Conservation (phyloP, 208 protist species). For the Wallacemonas sp. region DNA sequence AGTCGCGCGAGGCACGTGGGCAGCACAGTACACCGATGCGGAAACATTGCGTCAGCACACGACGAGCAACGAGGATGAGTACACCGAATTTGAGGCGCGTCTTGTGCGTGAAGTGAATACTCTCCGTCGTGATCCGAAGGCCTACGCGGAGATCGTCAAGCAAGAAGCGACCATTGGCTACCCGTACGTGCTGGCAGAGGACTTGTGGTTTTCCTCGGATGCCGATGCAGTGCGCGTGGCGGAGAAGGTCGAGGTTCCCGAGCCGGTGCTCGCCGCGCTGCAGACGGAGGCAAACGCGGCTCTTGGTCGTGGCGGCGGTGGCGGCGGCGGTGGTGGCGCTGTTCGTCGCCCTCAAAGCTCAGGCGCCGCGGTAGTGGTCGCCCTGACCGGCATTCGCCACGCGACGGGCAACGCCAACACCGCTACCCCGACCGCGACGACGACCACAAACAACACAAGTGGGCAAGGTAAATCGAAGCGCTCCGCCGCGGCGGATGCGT, state of each 20-base stretch:
- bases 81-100: slow-evolving; percentile 56
- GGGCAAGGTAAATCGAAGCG: slow-evolving; percentile 6
- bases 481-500: neutral
- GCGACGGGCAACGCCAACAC: neutral
- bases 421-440: neutral
- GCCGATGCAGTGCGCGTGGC: slow-evolving; percentile 23
- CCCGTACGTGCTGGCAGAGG: slow-evolving; percentile 62
- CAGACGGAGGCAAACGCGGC: neutral
- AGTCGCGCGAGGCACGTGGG: slow-evolving; percentile 25
- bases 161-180: slow-evolving; percentile 57
- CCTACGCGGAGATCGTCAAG: slow-evolving; percentile 61
- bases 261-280: slow-evolving; percentile 11
- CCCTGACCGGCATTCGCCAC: neutral
- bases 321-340: neutral
- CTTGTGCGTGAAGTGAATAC: slow-evolving; percentile 75
- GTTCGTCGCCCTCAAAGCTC: neutral
- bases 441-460: neutral
- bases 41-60: slow-evolving; percentile 47
- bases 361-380: neutral
- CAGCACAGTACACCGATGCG: slow-evolving; percentile 33
- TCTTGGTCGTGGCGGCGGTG: neutral
- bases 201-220: slow-evolving; percentile 43
- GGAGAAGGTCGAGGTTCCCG: slow-evolving; percentile 6
- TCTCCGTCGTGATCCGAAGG: slow-evolving; percentile 54
- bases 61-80: slow-evolving; percentile 50